Conservation (phyloP, 805 yeast species). For the Lipomyces chichibuensis region DNA sequence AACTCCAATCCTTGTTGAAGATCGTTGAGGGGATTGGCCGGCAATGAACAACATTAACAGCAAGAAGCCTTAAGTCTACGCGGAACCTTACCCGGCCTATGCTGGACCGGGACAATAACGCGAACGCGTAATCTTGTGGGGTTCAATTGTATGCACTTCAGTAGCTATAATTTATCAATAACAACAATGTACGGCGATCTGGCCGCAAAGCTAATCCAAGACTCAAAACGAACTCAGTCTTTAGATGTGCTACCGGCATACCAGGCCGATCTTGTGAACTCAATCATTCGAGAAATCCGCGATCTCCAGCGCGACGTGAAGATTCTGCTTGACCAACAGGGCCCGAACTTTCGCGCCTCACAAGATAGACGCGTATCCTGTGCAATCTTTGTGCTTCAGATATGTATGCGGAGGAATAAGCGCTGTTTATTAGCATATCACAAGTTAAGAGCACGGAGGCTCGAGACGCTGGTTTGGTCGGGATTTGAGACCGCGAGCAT, state of each 20-base stretch:
- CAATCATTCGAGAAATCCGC: constrained; percentile 68
- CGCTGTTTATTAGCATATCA: constrained; percentile 87
- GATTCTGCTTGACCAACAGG: constrained; percentile 44
- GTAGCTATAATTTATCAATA: no score
- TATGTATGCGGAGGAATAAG: constrained; percentile 85
- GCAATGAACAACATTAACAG: no score
- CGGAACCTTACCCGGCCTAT: no score
- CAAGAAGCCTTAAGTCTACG: no score
- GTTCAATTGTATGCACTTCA: no score
- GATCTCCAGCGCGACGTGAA: constrained; percentile 55
- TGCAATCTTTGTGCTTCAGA: constrained; percentile 61
- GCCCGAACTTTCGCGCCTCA: constrained; percentile 35
- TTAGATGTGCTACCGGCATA: constrained; percentile 69
- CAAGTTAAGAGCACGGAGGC: constrained; percentile 63
- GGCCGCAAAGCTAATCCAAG: constrained; percentile 79
- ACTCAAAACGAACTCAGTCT: constrained; percentile 76
- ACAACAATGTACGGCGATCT: constrained; percentile 80
- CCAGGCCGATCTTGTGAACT: constrained; percentile 70
- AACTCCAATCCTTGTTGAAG: no score
- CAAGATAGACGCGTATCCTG: constrained; percentile 43
- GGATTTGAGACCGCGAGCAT: constrained; percentile 38
- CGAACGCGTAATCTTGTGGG: no score
- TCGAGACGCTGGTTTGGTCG: constrained; percentile 48
- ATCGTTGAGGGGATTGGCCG: no score
- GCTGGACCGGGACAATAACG: no score